A percentile compares a stretch with the other conserved stretches of the same genome.
These are phyloP conservation scores for Wickerhamiella spandovensis DNA, from an alignment of 805 yeast genomes.

Conservation along the genomic window DNA sequence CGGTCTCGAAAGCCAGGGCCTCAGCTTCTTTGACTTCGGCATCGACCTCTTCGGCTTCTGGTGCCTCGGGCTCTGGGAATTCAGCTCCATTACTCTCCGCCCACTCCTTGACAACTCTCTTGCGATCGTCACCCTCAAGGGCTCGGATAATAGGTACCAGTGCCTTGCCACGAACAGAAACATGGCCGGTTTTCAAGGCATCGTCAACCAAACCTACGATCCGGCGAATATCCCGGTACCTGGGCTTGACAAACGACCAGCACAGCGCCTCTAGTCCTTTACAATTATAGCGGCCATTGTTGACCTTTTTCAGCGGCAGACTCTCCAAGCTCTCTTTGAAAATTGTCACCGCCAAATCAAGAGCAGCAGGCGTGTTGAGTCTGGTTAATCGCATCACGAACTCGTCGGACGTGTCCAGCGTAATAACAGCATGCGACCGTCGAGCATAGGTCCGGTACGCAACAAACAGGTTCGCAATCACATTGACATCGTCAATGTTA, in stretches of 20 bases:
- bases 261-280: slow-evolving; percentile 13
- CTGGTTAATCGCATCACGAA: slow-evolving; percentile 16
- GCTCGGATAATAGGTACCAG: slow-evolving; percentile 6
- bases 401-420: slow-evolving; percentile 14
- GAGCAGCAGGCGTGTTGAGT: slow-evolving; percentile 4
- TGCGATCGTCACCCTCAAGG: neutral
- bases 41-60: neutral
- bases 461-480: slow-evolving; percentile 10
- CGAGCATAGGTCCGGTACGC: slow-evolving; percentile 7
- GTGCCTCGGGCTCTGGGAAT: neutral
- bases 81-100: neutral
- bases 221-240: slow-evolving; percentile 7
- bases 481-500: slow-evolving; percentile 9
- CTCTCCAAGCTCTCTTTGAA: slow-evolving; percentile 10
- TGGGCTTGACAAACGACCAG: slow-evolving; percentile 2
- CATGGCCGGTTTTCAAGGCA: slow-evolving; percentile 1
- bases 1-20: too few relatives aligned
- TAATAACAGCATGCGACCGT: neutral
- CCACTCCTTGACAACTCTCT: neutral
- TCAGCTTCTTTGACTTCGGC: too few relatives aligned
- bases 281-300: slow-evolving; percentile 8
- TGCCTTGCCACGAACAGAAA: slow-evolving; percentile 5
- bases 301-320: slow-evolving; percentile 6
- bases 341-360: slow-evolving; percentile 14
- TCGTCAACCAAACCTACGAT: slow-evolving; percentile 12